Conservation (phyloP, 192 early-diverging fungal genomes). For the Geranomyces michiganensis region DNA sequence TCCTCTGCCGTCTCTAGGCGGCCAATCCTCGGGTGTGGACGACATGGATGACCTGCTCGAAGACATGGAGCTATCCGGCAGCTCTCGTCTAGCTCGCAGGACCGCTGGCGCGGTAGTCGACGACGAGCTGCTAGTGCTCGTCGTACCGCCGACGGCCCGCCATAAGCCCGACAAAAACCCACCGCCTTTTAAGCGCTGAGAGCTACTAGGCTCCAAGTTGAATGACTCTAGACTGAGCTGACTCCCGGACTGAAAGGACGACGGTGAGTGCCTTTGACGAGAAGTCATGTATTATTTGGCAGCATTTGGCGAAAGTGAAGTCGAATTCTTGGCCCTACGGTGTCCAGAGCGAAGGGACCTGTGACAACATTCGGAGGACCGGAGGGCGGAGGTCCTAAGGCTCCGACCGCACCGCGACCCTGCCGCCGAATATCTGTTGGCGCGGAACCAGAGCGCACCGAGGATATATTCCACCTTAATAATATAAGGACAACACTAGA, state of each 20-base stretch:
- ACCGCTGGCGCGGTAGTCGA: neutral
- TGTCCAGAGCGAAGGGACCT: too few species aligned
- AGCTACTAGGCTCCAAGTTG: slow-evolving; percentile 20
- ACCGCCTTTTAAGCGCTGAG: slow-evolving; percentile 12
- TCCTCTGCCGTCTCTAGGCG: neutral
- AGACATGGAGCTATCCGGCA: neutral
- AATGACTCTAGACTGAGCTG: slow-evolving; percentile 35
- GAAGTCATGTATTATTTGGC: too few species aligned
- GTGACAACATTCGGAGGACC: too few species aligned
- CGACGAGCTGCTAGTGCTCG: neutral
- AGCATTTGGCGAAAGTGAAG: too few species aligned
- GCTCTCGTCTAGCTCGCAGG: neutral
- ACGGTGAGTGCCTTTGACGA: neutral
- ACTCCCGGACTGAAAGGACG: slow-evolving; percentile 13
- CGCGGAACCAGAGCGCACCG: too few species aligned
- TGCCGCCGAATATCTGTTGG: too few species aligned
- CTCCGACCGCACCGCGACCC: too few species aligned
- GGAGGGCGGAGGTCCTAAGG: too few species aligned
- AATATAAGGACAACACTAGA: too few species aligned
- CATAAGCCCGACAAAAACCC: slow-evolving; percentile 34
- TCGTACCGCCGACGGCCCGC: slow-evolving; percentile 24
- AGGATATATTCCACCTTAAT: too few species aligned
- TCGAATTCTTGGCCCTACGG: too few species aligned
- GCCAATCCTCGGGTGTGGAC: neutral
- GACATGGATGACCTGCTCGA: neutral